Evolutionary conservation across 2,329 filamentous ascomycete genomes (phyloP).

Genomic region (Botrytis pseudocinerea): DNA sequence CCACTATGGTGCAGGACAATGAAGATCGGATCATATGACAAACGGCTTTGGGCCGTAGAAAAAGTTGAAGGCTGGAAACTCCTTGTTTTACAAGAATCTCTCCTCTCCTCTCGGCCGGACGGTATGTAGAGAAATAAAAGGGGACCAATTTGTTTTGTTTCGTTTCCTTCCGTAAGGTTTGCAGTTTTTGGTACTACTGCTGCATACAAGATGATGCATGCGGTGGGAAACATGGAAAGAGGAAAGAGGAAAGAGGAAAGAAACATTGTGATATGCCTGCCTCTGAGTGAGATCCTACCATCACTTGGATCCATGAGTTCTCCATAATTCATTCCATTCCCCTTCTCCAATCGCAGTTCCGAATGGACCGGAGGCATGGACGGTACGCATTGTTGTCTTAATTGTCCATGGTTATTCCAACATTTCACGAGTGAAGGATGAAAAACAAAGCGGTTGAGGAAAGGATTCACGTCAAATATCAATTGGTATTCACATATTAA

Average conservation of each 20-base stretch:
- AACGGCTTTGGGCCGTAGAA: constrained; percentile 2
- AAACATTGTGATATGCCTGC: background rate
- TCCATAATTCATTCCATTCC: constrained; percentile 6
- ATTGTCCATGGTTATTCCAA: background rate
- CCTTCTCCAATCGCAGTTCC: background rate
- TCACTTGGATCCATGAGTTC: background rate
- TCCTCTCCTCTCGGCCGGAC: background rate
- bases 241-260: background rate
- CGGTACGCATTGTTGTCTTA: background rate
- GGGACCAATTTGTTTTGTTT: constrained; percentile 1
- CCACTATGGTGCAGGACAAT: background rate
- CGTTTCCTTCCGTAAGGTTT: background rate
- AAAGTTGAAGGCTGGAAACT: background rate
- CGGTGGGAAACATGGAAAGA: background rate
- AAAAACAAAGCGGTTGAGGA: background rate
- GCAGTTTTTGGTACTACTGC: constrained; percentile 1
- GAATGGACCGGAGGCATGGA: background rate
- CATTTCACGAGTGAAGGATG: background rate
- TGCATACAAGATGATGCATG: constrained; percentile 10
- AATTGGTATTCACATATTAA: background rate
- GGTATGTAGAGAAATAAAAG: background rate
- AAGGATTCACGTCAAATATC: constrained; percentile 12
- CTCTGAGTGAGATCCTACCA: constrained; percentile 3
- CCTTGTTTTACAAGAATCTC: constrained; percentile 12
- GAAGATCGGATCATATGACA: constrained; percentile 4